Conservation (phyloP, 805 yeast genomes). For the Schwanniomyces vanrijiae region DNA sequence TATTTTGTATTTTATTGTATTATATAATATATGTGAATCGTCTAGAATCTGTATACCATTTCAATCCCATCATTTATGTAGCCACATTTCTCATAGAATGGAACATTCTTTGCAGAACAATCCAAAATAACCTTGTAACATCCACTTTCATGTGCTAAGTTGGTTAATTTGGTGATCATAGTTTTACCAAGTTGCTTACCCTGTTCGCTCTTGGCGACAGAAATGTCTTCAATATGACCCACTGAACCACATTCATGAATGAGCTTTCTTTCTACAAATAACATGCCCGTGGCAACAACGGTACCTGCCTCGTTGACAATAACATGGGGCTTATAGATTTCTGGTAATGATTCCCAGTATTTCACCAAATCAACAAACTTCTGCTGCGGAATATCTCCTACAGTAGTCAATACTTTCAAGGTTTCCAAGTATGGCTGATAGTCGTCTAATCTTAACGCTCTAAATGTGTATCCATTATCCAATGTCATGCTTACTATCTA, state of each 20-base stretch:
- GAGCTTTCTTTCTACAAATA: conserved; percentile 75
- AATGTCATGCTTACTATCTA: conserved; percentile 19
- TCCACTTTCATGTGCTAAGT: conserved; percentile 57
- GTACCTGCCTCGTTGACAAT: conserved; percentile 50
- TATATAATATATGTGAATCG: conserved; percentile 2
- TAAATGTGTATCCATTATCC: conserved; percentile 69
- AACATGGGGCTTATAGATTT: conserved; percentile 68
- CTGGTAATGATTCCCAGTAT: conserved; percentile 55
- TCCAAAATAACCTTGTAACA: conserved; percentile 90
- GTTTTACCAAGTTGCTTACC: conserved; percentile 78
- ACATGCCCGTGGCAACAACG: conserved; percentile 82
- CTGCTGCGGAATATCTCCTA: conserved; percentile 62
- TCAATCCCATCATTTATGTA: conserved; percentile 63
- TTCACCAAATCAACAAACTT: conserved; percentile 52
- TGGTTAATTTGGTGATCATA: conserved; percentile 61
- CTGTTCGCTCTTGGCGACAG: conserved; percentile 72
- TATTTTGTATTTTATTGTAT: conserved; percentile 1
- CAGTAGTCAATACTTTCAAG: conserved; percentile 71
- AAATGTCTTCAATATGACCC: conserved; percentile 95
- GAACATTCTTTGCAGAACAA: conserved; percentile 79
- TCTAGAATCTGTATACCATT: conserved; percentile 41
- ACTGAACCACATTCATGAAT: conserved; percentile 84
- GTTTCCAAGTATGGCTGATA: conserved; percentile 65
- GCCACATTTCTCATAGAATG: conserved; percentile 89
- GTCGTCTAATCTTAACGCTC: conserved; percentile 59